Conservation (phyloP, 1,284 basidiomycete species). For the Trametes sp. region DNA sequence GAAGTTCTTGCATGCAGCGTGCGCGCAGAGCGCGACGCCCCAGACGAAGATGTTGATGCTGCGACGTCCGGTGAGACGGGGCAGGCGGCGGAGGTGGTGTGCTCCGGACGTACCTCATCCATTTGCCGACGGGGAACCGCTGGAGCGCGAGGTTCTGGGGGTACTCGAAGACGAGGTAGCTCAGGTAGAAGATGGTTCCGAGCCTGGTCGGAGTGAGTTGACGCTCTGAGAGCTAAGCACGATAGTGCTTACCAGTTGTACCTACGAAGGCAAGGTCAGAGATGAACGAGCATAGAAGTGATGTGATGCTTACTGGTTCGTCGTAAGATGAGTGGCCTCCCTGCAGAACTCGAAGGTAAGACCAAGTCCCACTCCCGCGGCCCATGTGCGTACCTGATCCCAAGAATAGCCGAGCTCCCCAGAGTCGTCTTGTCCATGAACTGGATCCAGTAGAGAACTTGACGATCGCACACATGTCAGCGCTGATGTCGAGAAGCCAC, state of each 20-base stretch:
- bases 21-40: slow-evolving; percentile 66
- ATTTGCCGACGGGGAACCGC: slow-evolving; percentile 81
- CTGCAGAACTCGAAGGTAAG: slow-evolving; percentile 38
- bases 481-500: slow-evolving; percentile 5
- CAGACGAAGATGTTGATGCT: slow-evolving; percentile 77
- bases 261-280: too few species aligned
- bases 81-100: background rate
- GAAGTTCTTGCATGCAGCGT: slow-evolving; percentile 79
- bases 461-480: background rate
- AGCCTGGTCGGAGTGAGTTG: slow-evolving; percentile 52
- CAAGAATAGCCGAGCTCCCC: slow-evolving; percentile 69
- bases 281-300: background rate
- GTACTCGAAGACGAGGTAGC: slow-evolving; percentile 73
- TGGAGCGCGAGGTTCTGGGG: slow-evolving; percentile 80
- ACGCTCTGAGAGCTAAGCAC: background rate
- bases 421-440: slow-evolving; percentile 82
- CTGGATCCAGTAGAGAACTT: slow-evolving; percentile 71
- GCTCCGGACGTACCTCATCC: slow-evolving; percentile 67
- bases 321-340: slow-evolving; percentile 40
- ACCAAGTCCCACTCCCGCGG: slow-evolving; percentile 17
- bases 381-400: slow-evolving; percentile 55
- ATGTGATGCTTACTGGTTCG: slow-evolving; percentile 37
- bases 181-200: slow-evolving; percentile 74
- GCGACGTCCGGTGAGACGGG: background rate
- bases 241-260: slow-evolving; percentile 39